Percentiles rank a stretch among this genome's conserved stretches.
phyloP scores from a whole-genome alignment of 305 asterid genomes.

The Plantago coronopus region DNA sequence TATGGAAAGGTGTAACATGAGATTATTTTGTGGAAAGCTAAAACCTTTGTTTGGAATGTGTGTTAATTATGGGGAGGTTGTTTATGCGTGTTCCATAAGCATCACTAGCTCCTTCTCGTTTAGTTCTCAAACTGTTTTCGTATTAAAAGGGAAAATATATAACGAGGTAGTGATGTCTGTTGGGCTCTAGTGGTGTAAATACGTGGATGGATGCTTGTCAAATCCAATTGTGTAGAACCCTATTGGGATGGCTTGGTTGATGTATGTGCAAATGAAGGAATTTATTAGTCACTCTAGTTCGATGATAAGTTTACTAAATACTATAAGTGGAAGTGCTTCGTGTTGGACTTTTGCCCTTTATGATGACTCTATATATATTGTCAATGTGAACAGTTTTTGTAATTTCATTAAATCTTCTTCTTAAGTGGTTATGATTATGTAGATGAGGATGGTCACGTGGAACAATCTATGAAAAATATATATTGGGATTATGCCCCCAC shows the following conservation, averaged over 20 bases:
- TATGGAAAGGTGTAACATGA: background rate
- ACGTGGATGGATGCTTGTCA: background rate
- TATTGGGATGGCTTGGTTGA: background rate
- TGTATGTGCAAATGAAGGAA: background rate
- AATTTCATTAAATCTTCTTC: background rate
- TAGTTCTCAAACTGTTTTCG: background rate
- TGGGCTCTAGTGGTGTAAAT: background rate
- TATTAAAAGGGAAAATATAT: background rate
- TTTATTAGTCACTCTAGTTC: background rate
- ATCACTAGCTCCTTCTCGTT: background rate
- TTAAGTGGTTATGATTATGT: background rate
- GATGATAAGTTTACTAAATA: background rate
- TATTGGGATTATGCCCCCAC: background rate
- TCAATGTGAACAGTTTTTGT: background rate
- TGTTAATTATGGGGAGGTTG: background rate
- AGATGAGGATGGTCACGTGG: background rate
- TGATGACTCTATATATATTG: background rate
- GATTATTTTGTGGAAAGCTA: background rate
- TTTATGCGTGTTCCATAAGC: background rate
- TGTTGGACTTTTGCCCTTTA: background rate
- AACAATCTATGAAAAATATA: background rate
- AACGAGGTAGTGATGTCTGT: background rate
- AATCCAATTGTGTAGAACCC: background rate
- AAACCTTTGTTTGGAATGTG: background rate
- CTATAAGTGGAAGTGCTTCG: background rate